Conservation (phyloP, 2,329 filamentous ascomycete genomes). For the Cercospora sesami region DNA sequence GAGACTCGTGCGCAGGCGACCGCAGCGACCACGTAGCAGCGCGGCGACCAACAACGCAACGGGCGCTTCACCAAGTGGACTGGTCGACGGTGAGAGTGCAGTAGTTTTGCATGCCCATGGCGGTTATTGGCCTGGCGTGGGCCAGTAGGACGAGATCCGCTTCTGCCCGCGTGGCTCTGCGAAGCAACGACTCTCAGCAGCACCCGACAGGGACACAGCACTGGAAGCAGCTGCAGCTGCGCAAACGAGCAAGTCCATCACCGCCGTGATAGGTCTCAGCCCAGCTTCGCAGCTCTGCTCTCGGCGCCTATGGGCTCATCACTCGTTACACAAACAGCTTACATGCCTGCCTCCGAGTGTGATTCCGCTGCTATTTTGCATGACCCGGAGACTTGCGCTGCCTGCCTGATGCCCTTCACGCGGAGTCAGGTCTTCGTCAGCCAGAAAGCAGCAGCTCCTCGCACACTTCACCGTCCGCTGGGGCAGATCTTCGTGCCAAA, state of each 20-base stretch:
- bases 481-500: slow-evolving; percentile 7
- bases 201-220: too few species aligned
- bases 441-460: background rate
- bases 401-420: background rate
- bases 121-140: slow-evolving; percentile 12
- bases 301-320: slow-evolving; percentile 18
- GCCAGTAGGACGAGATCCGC: slow-evolving; percentile 20
- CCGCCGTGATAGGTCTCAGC: background rate
- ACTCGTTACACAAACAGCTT: slow-evolving; percentile 6
- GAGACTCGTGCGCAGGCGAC: background rate
- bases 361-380: slow-evolving; percentile 2
- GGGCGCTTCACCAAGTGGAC: slow-evolving; percentile 11
- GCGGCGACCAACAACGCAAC: slow-evolving; percentile 1
- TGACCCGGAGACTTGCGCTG: background rate
- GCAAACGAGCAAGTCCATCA: background rate
- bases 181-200: background rate
- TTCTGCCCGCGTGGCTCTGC: background rate
- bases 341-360: slow-evolving; percentile 1
- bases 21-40: background rate
- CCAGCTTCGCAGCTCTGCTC: background rate
- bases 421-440: background rate
- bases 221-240: background rate
- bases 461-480: background rate
- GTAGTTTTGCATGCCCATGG: slow-evolving; percentile 13
- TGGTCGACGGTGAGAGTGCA: slow-evolving; percentile 14